phyloP scores from a whole-genome alignment of 176 grass and related monocot genomes.

The Cymbopogon citratus region DNA sequence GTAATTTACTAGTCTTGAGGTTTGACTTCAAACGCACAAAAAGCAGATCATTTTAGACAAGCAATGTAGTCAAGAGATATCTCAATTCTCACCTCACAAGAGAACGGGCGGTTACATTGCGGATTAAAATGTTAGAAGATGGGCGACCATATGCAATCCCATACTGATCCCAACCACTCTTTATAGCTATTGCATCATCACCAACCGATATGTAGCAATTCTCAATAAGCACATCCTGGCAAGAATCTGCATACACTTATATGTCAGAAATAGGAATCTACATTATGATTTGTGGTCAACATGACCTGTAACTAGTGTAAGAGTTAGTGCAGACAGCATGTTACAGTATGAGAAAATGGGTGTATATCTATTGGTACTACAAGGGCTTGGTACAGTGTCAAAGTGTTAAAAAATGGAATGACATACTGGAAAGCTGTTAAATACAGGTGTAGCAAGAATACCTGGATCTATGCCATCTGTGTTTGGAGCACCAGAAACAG shows the following conservation, averaged over 20 bases:
- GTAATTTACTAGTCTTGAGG: not conserved
- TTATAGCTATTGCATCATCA: slow-evolving; percentile 93
- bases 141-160: slow-evolving; percentile 79
- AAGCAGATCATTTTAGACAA: slow-evolving; percentile 10
- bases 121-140: slow-evolving; percentile 79
- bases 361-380: not conserved
- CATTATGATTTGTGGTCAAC: not conserved
- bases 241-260: slow-evolving; percentile 60
- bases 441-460: slow-evolving; percentile 34
- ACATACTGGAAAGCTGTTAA: not conserved
- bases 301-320: not conserved
- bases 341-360: not conserved
- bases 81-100: slow-evolving; percentile 57
- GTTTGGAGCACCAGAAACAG: slow-evolving; percentile 81
- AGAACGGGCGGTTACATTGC: slow-evolving; percentile 64
- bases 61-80: slow-evolving; percentile 7
- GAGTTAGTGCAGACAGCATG: not conserved
- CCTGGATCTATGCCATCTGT: slow-evolving; percentile 99
- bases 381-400: not conserved
- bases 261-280: slow-evolving; percentile 17
- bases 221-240: slow-evolving; percentile 88
- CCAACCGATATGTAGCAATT: slow-evolving; percentile 96
- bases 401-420: not conserved
- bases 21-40: not conserved
- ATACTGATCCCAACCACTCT: slow-evolving; percentile 98